A percentile compares a stretch with the other conserved stretches of the same genome.
These are phyloP conservation scores for Earliella scabrosa DNA, from an alignment of 1,284 basidiomycete species.

Conservation along the genomic window DNA sequence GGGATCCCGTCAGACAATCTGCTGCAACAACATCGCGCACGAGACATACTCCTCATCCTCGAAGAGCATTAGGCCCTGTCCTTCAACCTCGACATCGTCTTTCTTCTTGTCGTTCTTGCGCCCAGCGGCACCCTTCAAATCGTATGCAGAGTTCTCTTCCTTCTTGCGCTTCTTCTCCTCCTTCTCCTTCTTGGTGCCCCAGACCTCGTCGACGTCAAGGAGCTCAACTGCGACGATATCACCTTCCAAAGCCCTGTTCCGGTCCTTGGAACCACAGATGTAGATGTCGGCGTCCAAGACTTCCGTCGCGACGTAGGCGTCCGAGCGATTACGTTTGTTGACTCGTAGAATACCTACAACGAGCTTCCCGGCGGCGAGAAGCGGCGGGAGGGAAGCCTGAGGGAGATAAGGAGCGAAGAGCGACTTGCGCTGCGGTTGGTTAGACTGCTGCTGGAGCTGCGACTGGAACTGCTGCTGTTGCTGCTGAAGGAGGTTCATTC, in stretches of 20 bases:
- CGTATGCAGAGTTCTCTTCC: constrained; percentile 96
- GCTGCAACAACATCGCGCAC: constrained; percentile 1
- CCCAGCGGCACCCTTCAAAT: constrained; percentile 72
- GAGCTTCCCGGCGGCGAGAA: constrained; percentile 97
- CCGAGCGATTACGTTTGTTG: constrained; percentile 98
- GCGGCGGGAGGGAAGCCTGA: constrained; percentile 94
- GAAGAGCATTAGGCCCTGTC: constrained; percentile 94
- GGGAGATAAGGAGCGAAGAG: constrained; percentile 99
- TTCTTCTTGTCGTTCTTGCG: constrained; percentile 99
- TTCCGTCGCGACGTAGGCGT: constrained; percentile 99
- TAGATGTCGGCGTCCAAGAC: constrained; percentile 99
- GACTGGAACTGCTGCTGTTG: constrained; percentile 91
- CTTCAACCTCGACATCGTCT: constrained; percentile 99
- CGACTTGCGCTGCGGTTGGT: constrained; percentile 94
- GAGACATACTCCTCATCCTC: constrained; percentile 90
- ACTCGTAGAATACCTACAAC: constrained; percentile 98
- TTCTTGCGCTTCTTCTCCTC: constrained; percentile 99
- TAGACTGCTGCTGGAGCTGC: constrained; percentile 88
- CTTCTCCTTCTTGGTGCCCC: constrained; percentile 99
- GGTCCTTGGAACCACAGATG: constrained; percentile 97
- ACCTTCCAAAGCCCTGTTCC: constrained; percentile 97
- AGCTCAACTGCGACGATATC: constrained; percentile 99
- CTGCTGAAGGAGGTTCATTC: constrained; percentile 80
- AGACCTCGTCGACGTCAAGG: constrained; percentile 97
- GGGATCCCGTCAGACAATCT: constrained; percentile 21